Base-by-base conservation (phyloP, 2,329 filamentous ascomycete species). In the Colletotrichum brevisporum region DNA sequence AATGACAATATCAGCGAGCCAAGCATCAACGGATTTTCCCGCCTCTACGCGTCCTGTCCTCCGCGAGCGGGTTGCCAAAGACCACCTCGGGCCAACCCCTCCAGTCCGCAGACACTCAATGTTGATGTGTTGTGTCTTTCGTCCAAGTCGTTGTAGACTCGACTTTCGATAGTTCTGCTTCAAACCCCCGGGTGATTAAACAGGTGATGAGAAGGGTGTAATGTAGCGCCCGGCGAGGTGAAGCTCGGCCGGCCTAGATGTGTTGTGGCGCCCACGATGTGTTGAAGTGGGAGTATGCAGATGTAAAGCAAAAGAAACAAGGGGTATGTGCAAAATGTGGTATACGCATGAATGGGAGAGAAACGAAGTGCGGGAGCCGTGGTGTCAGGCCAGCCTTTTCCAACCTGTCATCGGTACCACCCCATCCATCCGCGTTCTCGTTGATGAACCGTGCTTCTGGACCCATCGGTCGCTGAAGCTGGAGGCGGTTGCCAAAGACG, bases 271-370 rank as follows among this genome's bases (percentile, higher is more conserved):
- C 24, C 67, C 67, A 70, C 67, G 48, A 24, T 60, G 58, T 70
- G 67, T 70, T 70, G 67, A 70, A 70, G 67, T 63, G 64, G 67
- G 51, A 57, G n/a, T 13, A 70, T 63, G 67, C 67, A 67, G 57
- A 50, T 58, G 57, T 58, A 36, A 12, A 36, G 50, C 45, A 56
- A 53, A 58, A 67, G 58, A 26, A 21, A 53, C 8, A 63, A 47
- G 31, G 63, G 67, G 67, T 70, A 70, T 70, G 67, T 68, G 67
- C 63, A 63, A 68, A 64, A 61, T 50, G 27, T 57, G 51, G 67
- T 70, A 68, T 68, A 68, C 67, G 63, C 67, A 69, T 63, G 57
- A 70, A 70, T 52, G 54, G 47, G 64, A 57, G 52, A 68, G 67
- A 68, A 63, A 52, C 13, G 55, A 68, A 70, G 47, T 43, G 67